Evolutionary conservation across 2,329 filamentous ascomycete species (phyloP).

Genomic region (Xenoacremonium recifei): DNA sequence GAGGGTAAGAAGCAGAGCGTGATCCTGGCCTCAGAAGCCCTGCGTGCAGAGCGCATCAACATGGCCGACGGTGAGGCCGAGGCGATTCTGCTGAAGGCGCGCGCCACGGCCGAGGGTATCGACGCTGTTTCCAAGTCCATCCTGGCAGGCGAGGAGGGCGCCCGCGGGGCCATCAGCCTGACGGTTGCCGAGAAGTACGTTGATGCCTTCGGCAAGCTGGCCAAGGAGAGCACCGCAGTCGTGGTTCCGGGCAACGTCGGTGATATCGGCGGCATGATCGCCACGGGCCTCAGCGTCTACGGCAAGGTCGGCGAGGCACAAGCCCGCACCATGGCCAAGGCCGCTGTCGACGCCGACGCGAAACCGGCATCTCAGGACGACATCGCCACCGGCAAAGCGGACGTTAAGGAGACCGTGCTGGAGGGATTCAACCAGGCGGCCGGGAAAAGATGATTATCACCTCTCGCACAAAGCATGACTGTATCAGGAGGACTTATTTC

Average conservation of each 20-base stretch:
- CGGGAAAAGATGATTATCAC: conserved; percentile 31
- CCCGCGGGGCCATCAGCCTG: conserved; percentile 81
- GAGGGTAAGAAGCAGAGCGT: conserved; percentile 97
- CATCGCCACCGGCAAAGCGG: conserved; percentile 17
- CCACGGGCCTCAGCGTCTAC: conserved; percentile 91
- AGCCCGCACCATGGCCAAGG: conserved; percentile 62
- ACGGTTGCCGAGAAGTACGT: conserved; percentile 97
- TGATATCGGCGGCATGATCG: conserved; percentile 95
- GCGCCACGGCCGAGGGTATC: conserved; percentile 84
- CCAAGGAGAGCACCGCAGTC: conserved; percentile 92
- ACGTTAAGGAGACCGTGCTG: conserved; percentile 39
- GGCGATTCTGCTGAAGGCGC: conserved; percentile 82
- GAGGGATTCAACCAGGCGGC: conserved; percentile 39
- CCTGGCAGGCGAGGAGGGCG: conserved; percentile 67
- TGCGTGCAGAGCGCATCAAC: conserved; percentile 91
- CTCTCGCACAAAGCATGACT: not conserved
- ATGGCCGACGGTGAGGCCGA: conserved; percentile 88
- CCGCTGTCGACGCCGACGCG: conserved; percentile 38
- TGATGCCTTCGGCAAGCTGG: conserved; percentile 87
- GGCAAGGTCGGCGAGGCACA: conserved; percentile 87
- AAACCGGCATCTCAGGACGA: conserved; percentile 16
- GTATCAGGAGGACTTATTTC: no score
- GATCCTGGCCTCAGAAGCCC: conserved; percentile 90
- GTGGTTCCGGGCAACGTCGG: conserved; percentile 97
- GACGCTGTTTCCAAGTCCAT: conserved; percentile 81